Percentiles rank a stretch among this genome's conserved stretches.
Conservation (phyloP, 441 rosid species). For the Adansonia madagascariensis region DNA sequence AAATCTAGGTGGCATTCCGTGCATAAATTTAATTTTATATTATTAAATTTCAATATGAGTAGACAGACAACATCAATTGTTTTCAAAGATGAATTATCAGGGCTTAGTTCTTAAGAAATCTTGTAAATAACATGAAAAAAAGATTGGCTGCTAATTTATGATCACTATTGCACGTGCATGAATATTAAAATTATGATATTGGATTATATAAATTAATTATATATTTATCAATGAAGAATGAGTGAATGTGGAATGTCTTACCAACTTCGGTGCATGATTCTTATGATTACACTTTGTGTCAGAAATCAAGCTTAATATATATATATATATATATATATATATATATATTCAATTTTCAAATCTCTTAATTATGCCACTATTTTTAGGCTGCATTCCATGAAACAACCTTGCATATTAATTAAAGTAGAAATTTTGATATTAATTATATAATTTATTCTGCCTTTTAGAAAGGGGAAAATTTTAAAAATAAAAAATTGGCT, state of each 20-base stretch:
- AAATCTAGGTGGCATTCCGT: constrained; percentile 28
- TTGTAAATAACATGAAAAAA: not conserved
- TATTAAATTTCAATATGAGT: not conserved
- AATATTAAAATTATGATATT: not conserved
- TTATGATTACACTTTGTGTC: not conserved
- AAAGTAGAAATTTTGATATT: not conserved
- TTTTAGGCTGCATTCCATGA: not conserved
- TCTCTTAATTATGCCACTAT: not conserved
- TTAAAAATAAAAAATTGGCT: not conserved
- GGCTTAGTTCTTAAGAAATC: constrained; percentile 18
- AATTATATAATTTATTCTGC: not conserved
- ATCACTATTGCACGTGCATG: constrained; percentile 8
- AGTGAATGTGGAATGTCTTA: not conserved
- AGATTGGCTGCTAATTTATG: not conserved
- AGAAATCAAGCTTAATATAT: not conserved
- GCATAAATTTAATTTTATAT: not conserved
- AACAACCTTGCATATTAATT: not conserved
- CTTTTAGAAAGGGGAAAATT: not conserved
- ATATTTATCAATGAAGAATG: not conserved
- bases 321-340: too few species aligned
- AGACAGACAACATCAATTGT: not conserved
- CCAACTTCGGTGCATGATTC: not conserved
- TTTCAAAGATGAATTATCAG: not conserved
- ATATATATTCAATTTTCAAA: not conserved
- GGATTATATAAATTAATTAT: not conserved